Conservation (phyloP, 2,329 filamentous ascomycete genomes). For the Epichloe uncinata region DNA sequence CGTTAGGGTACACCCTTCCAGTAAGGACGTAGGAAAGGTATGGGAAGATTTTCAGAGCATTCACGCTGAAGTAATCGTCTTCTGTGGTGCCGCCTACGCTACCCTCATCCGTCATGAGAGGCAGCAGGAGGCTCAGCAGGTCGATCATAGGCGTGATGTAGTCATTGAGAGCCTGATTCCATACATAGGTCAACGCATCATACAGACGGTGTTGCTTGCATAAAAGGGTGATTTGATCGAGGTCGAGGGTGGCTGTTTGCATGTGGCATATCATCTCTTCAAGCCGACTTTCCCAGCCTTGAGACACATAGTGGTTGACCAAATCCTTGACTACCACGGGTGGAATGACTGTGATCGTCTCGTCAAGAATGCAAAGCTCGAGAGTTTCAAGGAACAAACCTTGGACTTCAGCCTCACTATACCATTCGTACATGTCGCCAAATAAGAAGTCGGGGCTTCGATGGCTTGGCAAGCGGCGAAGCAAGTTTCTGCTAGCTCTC, state of each 20-base stretch:
- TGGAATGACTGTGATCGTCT: slow-evolving; percentile 60
- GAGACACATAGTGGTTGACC: slow-evolving; percentile 65
- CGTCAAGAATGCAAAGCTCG: slow-evolving; percentile 76
- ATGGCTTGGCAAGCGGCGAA: slow-evolving; percentile 74
- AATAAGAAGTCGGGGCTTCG: slow-evolving; percentile 73
- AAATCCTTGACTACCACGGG: slow-evolving; percentile 76
- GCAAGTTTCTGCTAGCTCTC: slow-evolving; percentile 68
- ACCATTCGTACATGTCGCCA: slow-evolving; percentile 81
- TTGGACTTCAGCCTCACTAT: slow-evolving; percentile 60
- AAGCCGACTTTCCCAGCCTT: slow-evolving; percentile 61
- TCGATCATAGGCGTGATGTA: slow-evolving; percentile 86
- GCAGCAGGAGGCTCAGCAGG: slow-evolving; percentile 55
- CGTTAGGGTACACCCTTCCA: slow-evolving; percentile 82
- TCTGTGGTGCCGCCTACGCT: slow-evolving; percentile 40
- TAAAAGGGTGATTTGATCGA: slow-evolving; percentile 80
- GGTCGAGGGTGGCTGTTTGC: slow-evolving; percentile 79
- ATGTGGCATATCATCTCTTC: slow-evolving; percentile 94
- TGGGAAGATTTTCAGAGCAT: slow-evolving; percentile 83
- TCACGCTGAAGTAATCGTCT: slow-evolving; percentile 48
- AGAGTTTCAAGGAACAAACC: slow-evolving; percentile 77
- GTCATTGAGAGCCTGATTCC: slow-evolving; percentile 81
- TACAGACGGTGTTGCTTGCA: slow-evolving; percentile 90
- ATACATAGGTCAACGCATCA: slow-evolving; percentile 91
- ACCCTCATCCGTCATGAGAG: slow-evolving; percentile 42
- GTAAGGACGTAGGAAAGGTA: slow-evolving; percentile 89